These are phyloP conservation scores for Coemansia linderi DNA, from an alignment of 371 early-diverging fungal species.

Conservation along the genomic window DNA sequence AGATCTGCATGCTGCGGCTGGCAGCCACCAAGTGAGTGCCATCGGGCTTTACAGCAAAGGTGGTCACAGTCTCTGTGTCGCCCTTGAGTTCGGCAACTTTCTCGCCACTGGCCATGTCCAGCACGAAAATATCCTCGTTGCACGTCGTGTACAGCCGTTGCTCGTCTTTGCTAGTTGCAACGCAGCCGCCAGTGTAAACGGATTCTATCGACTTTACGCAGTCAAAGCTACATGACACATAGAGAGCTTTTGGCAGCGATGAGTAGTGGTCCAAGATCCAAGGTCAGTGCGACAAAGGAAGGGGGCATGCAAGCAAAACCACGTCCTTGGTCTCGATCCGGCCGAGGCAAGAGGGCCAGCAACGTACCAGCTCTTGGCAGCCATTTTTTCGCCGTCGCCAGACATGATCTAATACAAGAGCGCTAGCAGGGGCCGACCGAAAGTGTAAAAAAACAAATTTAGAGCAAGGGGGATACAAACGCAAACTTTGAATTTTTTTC, in stretches of 20 bases:
- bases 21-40: constrained; percentile 77
- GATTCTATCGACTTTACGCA: constrained; percentile 80
- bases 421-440: not conserved
- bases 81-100: constrained; percentile 70
- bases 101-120: constrained; percentile 73
- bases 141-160: constrained; percentile 73
- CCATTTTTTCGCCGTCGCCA: not conserved
- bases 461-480: not conserved
- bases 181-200: constrained; percentile 92
- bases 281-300: not conserved
- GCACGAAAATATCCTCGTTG: constrained; percentile 81
- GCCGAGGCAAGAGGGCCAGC: not conserved
- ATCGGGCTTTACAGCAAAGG: constrained; percentile 82
- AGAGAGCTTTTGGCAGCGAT: not conserved
- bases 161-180: constrained; percentile 70
- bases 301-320: not conserved
- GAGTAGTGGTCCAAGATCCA: constrained; percentile 2
- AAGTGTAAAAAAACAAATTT: too few relatives aligned
- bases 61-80: constrained; percentile 84
- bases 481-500: not conserved
- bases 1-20: constrained; percentile 76
- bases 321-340: constrained; percentile 1
- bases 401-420: constrained; percentile 8
- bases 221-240: constrained; percentile 64
- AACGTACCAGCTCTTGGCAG: constrained; percentile 14